Base-by-base conservation (phyloP, 2,329 filamentous ascomycete species). In the Emydomyces testavorans region DNA sequence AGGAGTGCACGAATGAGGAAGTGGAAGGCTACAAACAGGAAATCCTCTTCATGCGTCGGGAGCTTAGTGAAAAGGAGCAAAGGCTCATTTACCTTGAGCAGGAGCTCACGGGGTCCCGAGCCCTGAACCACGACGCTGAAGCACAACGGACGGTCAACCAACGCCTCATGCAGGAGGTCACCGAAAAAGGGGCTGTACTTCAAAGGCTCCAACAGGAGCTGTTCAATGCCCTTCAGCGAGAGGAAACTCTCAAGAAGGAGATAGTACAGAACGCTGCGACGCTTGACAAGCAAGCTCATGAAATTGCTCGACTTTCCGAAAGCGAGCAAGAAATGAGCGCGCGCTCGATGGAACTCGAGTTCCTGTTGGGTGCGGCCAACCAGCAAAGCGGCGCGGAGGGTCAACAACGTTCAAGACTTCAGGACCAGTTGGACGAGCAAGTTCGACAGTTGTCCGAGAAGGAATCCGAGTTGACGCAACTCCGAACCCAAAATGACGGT, bases 211-310 rank as follows among this genome's bases (percentile, higher is more conserved):
- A 18, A 1, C 2, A 34, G 20, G 35, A 47, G 20, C 45, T 40
- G 11, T 13, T 34, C 13, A 38, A n/a, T 38, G 21, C 32, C 34
- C 21, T 46, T 15, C 21, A 38, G n/a, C 18, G 43, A 46, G 43
- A 37, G 34, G 32, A 28, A 20, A 16, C 32, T 38, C 43, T 46
- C 13, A n/a, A 38, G 34, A 15, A 46, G 34, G 43, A 37, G 34
- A 21, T 38, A 37, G 43, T n/a, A 21, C 43, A 37, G 34, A 46
- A 38, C 21, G 21, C 24, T 35, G 3, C 5, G 16, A 15, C 15
- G 35, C 13, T 34, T 16, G 36, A 32, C 13, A 21, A 24, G 24
- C 23, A 31, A 7, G 26, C 1, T 13, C 18, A 35, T 10, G 41
- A 35, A 11, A 4, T 28, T 20, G 23, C 29, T 11, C 29, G 23